phyloP scores from a whole-genome alignment of 2,329 filamentous ascomycete species.

The Exophiala sp. region DNA sequence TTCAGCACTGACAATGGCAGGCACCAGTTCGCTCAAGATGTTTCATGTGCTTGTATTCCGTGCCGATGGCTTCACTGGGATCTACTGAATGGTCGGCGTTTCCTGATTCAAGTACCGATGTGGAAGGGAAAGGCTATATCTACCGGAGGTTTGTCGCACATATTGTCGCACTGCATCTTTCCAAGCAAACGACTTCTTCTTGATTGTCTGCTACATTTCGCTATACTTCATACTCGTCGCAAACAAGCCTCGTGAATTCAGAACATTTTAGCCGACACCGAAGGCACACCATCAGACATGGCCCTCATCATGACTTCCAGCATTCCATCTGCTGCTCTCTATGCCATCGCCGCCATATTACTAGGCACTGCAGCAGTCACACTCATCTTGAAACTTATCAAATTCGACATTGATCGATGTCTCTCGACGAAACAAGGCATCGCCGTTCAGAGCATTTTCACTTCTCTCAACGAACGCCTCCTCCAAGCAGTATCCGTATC shows the following conservation, averaged over 20 bases:
- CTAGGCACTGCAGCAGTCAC: conserved; percentile 13
- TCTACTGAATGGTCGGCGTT: background rate
- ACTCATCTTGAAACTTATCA: conserved; percentile 13
- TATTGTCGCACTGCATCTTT: background rate
- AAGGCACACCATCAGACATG: background rate
- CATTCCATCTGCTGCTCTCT: conserved; percentile 8
- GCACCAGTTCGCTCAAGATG: background rate
- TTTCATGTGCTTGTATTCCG: background rate
- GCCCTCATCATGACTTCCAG: conserved; percentile 4
- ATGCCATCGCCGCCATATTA: conserved; percentile 14
- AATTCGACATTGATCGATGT: conserved; percentile 12
- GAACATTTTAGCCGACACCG: no score
- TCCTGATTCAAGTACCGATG: background rate
- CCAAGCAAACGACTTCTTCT: no score
- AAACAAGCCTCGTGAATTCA: no score
- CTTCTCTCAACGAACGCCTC: conserved; percentile 5
- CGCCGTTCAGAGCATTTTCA: background rate
- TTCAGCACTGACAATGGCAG: background rate
- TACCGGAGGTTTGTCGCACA: background rate
- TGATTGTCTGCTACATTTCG: no score
- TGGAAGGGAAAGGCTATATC: background rate
- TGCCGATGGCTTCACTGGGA: background rate
- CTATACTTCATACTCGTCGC: background rate
- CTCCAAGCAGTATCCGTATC: conserved; percentile 15
- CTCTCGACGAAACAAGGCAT: conserved; percentile 14